These are phyloP conservation scores for Anethum foeniculum DNA, from an alignment of 140 eudicot genomes.

Conservation along the genomic window DNA sequence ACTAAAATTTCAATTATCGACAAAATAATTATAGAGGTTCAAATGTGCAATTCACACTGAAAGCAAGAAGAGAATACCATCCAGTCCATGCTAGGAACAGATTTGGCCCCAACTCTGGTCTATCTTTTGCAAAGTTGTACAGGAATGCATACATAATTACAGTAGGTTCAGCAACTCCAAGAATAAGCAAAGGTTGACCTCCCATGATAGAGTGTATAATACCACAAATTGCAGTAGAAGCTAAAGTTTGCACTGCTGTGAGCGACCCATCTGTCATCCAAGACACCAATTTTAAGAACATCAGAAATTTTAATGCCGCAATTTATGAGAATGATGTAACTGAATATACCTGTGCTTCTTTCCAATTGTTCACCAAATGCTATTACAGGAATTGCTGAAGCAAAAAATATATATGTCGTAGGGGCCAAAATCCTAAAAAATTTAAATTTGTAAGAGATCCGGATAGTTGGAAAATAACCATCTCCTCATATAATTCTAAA, in stretches of 20 bases:
- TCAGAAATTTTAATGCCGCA: background rate
- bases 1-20: background rate
- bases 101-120: constrained; percentile 8
- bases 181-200: constrained; percentile 14
- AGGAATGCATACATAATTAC: constrained; percentile 14
- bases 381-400: constrained; percentile 19
- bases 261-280: constrained; percentile 12
- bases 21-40: background rate
- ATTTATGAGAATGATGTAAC: background rate
- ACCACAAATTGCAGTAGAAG: constrained; percentile 16
- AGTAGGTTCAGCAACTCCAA: constrained; percentile 18
- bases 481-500: background rate
- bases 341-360: constrained; percentile 15
- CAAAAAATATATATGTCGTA: constrained; percentile 17
- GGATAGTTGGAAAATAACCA: background rate
- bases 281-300: background rate
- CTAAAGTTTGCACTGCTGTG: constrained; percentile 14
- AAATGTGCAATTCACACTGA: background rate
- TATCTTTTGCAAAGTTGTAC: constrained; percentile 13
- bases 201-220: constrained; percentile 14
- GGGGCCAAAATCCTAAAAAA: constrained; percentile 20
- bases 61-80: constrained; percentile 4
- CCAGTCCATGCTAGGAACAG: constrained; percentile 16
- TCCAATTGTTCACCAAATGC: constrained; percentile 19
- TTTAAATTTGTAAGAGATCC: background rate